phyloP scores from a whole-genome alignment of 306 rosid species.

The Citrullus mucosospermus region DNA sequence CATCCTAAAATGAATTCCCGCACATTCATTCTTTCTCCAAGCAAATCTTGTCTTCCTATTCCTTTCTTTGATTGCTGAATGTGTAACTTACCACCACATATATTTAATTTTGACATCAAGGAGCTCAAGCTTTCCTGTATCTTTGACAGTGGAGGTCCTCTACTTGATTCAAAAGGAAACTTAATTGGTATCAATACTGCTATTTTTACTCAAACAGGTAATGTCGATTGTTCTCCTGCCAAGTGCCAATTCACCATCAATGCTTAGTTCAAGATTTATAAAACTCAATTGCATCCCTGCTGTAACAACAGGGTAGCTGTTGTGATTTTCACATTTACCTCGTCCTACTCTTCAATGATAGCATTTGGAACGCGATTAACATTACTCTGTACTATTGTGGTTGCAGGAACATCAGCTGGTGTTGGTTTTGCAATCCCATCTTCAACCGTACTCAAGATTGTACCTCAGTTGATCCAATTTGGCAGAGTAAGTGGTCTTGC shows the following conservation, averaged over 20 bases:
- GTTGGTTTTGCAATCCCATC: constrained; percentile 99
- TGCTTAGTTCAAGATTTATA: neutral
- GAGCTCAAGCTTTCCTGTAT: constrained; percentile 12
- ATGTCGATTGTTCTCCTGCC: neutral
- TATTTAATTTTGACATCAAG: neutral
- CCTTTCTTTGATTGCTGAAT: neutral
- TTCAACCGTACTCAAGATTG: constrained; percentile 60
- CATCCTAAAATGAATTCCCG: neutral
- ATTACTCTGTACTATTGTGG: neutral
- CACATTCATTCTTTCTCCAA: neutral
- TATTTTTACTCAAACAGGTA: constrained; percentile 85
- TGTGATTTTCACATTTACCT: neutral
- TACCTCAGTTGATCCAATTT: constrained; percentile 76
- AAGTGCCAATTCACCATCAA: neutral
- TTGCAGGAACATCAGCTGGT: constrained; percentile 89
- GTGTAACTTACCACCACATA: neutral
- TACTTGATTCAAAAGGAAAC: constrained; percentile 78
- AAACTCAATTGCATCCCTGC: neutral
- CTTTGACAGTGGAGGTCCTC: constrained; percentile 79
- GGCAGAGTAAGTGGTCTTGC: constrained; percentile 41
- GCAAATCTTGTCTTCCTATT: constrained; percentile 1
- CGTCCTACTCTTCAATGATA: neutral
- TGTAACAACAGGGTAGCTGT: neutral
- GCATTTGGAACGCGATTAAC: neutral
- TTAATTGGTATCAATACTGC: constrained; percentile 90